Base-by-base conservation (phyloP, 257 asterid genomes). In the Eucommia ulmoides region DNA sequence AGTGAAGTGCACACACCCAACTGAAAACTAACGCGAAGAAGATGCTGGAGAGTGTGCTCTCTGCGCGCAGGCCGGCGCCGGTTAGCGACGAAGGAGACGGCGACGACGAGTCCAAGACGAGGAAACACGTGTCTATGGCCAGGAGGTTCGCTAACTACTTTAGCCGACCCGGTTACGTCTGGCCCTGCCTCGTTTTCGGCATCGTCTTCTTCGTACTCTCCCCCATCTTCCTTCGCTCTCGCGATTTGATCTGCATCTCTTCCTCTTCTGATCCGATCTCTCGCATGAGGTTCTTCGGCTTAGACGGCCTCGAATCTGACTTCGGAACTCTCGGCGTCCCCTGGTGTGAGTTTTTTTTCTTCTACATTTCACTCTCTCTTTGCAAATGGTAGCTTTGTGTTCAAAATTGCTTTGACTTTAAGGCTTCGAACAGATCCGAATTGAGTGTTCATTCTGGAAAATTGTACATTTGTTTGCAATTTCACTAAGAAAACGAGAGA, bases 251-350 rank as follows among this genome's bases (percentile, higher is more conserved):
- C 52, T 89, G 96, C 71, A 77, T 89, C 65, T 76, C 48, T 19
- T 75, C 95, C 19, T 56, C 81, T 14, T 63, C 96, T 44, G 86
- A 76, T 73, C 83, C 79, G 65, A 54, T 66, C 51, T 82, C 96
- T 15, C 85, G 96, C 29, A 69, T 85, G 60, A 71, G 76, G 50
- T 89, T 86, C 50, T 82, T 89, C 54, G 93, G 96, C 7, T 82
- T 80, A 50, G 92, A 85, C 24, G 87, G 67, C 3, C 70, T 73
- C 41, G 96, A 82, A 50, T 76, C 99, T n/a, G 96, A 91, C 66
- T 91, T 86, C 58, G 96, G 93, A 67, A 75, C 86, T 65, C 94
- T 91, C 23, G 99, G 99, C 33, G 96, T 91, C 65, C 96, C 96
- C 70, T 91, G 94, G 93, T 91, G 99, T 91, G 81, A 73, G 94